These are phyloP conservation scores for Celoporthe dispersa DNA, from an alignment of 2,329 filamentous ascomycete species.

Conservation along the genomic window DNA sequence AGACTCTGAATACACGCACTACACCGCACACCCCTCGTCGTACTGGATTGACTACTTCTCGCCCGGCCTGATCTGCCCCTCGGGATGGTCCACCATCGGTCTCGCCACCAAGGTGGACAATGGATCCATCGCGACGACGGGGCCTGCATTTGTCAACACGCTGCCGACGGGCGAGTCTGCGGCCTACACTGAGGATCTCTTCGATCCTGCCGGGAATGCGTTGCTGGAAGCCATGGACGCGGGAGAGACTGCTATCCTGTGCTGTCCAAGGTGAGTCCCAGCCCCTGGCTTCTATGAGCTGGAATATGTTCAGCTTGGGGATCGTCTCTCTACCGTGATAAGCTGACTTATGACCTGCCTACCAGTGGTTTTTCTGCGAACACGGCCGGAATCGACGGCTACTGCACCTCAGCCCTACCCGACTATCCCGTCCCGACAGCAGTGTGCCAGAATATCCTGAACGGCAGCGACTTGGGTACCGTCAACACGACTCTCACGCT, in stretches of 20 bases:
- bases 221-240: conserved; percentile 12
- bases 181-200: not conserved
- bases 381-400: not conserved
- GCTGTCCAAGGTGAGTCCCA: conserved; percentile 18
- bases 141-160: conserved; percentile 6
- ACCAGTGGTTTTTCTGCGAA: not conserved
- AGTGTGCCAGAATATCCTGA: not conserved
- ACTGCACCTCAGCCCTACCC: conserved; percentile 7
- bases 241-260: conserved; percentile 16
- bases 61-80: conserved; percentile 17
- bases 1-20: not conserved
- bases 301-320: no score
- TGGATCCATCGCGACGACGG: conserved; percentile 20
- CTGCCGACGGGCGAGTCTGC: not conserved
- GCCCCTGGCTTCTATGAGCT: not conserved
- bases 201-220: conserved; percentile 6
- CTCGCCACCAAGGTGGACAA: conserved; percentile 19
- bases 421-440: conserved; percentile 9
- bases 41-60: conserved; percentile 14
- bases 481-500: conserved; percentile 15
- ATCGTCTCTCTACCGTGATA: no score
- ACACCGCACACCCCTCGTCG: not conserved
- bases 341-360: conserved; percentile 7
- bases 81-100: conserved; percentile 21
- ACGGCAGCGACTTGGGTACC: no score